A percentile compares a stretch with the other conserved stretches of the same genome.
Conservation (phyloP, 2,329 filamentous ascomycete species). For the Chrysosporium queenslandicum region DNA sequence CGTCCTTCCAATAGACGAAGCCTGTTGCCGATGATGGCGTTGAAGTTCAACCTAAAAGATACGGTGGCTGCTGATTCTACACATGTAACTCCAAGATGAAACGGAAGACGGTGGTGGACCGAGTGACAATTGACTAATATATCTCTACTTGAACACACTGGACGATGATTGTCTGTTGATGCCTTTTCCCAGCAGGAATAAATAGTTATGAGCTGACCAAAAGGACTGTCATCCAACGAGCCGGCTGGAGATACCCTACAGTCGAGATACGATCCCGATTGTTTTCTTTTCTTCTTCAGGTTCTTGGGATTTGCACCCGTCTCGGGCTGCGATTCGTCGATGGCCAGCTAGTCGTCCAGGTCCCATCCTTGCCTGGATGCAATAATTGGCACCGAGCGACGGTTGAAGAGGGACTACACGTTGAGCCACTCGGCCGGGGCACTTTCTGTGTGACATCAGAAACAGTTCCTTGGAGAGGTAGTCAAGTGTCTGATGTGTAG, state of each 20-base stretch:
- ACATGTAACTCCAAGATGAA: slow-evolving; percentile 2
- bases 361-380: not conserved
- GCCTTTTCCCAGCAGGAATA: too few relatives aligned
- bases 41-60: slow-evolving; percentile 1
- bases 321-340: not conserved
- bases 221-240: too few relatives aligned
- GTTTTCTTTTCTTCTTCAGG: too few relatives aligned
- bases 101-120: too few relatives aligned
- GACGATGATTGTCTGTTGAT: too few relatives aligned
- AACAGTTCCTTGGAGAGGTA: not conserved
- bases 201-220: too few relatives aligned
- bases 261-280: not conserved
- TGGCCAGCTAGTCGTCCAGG: not conserved
- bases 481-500: not conserved
- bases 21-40: slow-evolving; percentile 6
- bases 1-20: not conserved
- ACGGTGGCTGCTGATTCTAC: not conserved
- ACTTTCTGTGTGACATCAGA: not conserved
- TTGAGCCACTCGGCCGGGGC: slow-evolving; percentile 5
- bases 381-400: slow-evolving; percentile 2
- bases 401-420: not conserved
- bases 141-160: too few relatives aligned
- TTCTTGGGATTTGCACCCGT: not conserved
- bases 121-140: too few relatives aligned
- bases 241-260: not conserved